Percentiles rank a stretch among this genome's conserved stretches.
phyloP scores from a whole-genome alignment of 306 rosid species.

The Vigna reflexopilosa region DNA sequence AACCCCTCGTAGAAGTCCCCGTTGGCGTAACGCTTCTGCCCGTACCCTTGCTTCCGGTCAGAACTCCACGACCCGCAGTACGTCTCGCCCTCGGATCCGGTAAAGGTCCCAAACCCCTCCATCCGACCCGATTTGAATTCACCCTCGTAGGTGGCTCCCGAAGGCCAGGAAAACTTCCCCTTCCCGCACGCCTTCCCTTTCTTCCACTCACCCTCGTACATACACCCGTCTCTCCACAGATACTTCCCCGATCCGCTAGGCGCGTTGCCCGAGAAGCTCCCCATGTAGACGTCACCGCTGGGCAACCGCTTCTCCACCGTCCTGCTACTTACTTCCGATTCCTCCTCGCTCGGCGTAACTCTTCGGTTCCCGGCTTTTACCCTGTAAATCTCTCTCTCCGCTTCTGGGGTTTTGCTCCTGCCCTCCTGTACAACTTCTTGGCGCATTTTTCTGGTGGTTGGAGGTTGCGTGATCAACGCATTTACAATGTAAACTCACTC shows the following conservation, averaged over 20 bases:
- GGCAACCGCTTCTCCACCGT: constrained; percentile 57
- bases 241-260: constrained; percentile 95
- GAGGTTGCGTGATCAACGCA: constrained; percentile 41
- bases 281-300: constrained; percentile 90
- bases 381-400: constrained; percentile 35
- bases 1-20: constrained; percentile 86
- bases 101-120: constrained; percentile 84
- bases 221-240: constrained; percentile 89
- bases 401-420: constrained; percentile 33
- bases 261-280: constrained; percentile 67
- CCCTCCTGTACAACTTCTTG: constrained; percentile 55
- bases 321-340: background rate
- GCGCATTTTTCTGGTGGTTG: constrained; percentile 71
- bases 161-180: constrained; percentile 95
- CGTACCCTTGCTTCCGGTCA: constrained; percentile 80
- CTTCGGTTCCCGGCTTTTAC: constrained; percentile 55
- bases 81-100: constrained; percentile 82
- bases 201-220: constrained; percentile 95
- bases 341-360: constrained; percentile 65
- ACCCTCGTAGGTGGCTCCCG: constrained; percentile 90
- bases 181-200: constrained; percentile 89
- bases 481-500: background rate
- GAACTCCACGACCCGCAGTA: constrained; percentile 84
- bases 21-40: constrained; percentile 75
- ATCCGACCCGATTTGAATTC: constrained; percentile 94